These are phyloP conservation scores for Pseudocercospora fuligena DNA, from an alignment of 2,329 filamentous ascomycete species.

Conservation along the genomic window DNA sequence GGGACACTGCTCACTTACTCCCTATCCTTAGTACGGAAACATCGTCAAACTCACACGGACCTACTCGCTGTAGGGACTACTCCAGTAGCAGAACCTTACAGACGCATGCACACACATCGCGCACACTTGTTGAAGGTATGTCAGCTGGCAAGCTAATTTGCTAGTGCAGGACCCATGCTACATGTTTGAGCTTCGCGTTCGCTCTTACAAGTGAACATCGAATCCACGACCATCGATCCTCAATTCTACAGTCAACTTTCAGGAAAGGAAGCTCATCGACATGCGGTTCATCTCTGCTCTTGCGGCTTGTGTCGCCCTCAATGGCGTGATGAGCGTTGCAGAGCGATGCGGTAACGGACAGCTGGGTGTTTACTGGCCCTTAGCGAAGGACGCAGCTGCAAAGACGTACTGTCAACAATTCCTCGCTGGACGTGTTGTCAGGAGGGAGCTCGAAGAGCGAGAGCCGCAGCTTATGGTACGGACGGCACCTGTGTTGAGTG, in stretches of 20 bases:
- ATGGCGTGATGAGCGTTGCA: background rate
- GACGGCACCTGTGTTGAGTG: background rate
- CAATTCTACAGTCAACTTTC: background rate
- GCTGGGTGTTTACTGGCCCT: background rate
- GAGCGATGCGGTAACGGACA: background rate
- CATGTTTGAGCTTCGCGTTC: too few relatives aligned
- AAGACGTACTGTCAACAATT: background rate
- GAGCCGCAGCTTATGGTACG: background rate
- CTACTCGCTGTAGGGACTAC: too few relatives aligned
- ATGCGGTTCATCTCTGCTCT: background rate
- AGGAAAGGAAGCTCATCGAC: background rate
- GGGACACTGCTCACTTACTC: too few relatives aligned
- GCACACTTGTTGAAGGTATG: too few relatives aligned
- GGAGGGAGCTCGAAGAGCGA: background rate
- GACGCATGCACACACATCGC: too few relatives aligned
- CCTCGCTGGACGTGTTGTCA: background rate
- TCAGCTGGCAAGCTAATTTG: too few relatives aligned
- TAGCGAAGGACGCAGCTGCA: background rate
- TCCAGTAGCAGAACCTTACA: too few relatives aligned
- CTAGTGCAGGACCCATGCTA: too few relatives aligned
- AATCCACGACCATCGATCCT: too few relatives aligned
- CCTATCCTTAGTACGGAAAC: too few relatives aligned
- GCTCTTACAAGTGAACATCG: too few relatives aligned
- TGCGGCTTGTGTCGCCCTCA: background rate
- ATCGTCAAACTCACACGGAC: too few relatives aligned